Evolutionary conservation across 352 stramenopile genomes (phyloP), one percentile per base, ranked within the genome.

Genomic region (Globisporangium polare): DNA sequence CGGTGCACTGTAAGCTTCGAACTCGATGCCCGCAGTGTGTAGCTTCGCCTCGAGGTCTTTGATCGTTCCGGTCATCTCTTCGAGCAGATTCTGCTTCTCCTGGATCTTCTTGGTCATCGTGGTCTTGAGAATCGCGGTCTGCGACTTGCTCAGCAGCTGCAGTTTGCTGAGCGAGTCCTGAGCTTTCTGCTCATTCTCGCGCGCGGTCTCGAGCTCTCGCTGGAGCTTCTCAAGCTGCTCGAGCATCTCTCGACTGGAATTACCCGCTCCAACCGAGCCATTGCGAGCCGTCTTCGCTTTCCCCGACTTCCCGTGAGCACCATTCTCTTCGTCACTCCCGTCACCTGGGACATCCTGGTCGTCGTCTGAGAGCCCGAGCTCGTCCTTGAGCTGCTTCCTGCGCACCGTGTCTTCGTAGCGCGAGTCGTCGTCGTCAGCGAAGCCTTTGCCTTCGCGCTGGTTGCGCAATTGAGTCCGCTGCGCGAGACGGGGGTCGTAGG

Each of bases 71-170:
- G 58, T 56, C 63, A 92, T 85, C 43, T 94, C 82, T n/a, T 86
- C 75, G 26, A 94, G 63, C 13, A 86, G 53, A 17, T 65, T 56
- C 18, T 90, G 72, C 35, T 90, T 89, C 46, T 83, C 80, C 43
- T 92, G 72, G 17, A 95, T 62, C 46, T 90, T 89, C 65, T 90
- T 92, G 52, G 80, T 83, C 78, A 90, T 90, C 0, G 79, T 92
- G 5, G 82, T 86, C 66, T 95, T 95, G 24, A 93, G 65, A 15
- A 95, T 93, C 18, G 80, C 83, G 29, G 82, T 92, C 62, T 93
- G 83, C 24, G 82, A 92, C 54, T 92, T 93, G 70, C 84, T 95
- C 18, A 95, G 51, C 22, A 95, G 72, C 59, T 93, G 82, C 26
- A 95, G 63, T 31, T 95, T 95, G 45, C 66, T 82, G 13, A 95